phyloP scores from a whole-genome alignment of 2,329 filamentous ascomycete genomes.

The Cytospora paraplurivora region DNA sequence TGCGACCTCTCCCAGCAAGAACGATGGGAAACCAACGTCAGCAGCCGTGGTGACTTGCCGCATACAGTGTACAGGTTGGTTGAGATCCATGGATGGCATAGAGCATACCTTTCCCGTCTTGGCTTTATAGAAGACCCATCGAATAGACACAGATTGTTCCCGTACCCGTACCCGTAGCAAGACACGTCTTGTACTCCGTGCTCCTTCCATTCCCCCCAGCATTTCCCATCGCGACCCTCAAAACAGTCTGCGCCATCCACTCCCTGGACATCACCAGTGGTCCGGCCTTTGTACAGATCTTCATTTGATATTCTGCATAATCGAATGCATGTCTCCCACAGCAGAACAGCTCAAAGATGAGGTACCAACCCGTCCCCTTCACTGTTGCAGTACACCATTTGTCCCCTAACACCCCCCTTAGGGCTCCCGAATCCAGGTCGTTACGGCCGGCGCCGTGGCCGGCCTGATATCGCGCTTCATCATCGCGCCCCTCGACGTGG shows the following conservation, averaged over 20 bases:
- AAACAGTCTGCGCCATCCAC: not conserved
- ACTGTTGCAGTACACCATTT: not conserved
- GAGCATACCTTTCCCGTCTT: not conserved
- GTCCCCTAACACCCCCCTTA: slow-evolving; percentile 33
- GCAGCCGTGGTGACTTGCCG: not conserved
- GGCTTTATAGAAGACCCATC: not conserved
- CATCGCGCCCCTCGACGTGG: slow-evolving; percentile 91
- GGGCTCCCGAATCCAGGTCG: slow-evolving; percentile 60
- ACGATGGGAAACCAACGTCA: not conserved
- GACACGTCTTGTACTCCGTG: not conserved
- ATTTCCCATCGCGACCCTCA: not conserved
- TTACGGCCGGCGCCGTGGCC: slow-evolving; percentile 62
- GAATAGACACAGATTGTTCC: not conserved
- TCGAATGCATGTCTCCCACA: slow-evolving; percentile 48
- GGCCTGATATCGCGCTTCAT: slow-evolving; percentile 92
- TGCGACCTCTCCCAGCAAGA: not conserved
- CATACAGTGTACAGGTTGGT: not conserved
- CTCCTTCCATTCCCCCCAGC: not conserved
- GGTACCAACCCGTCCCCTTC: slow-evolving; percentile 40
- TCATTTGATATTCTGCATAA: not conserved
- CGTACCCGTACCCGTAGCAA: not conserved
- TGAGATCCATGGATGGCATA: too few species aligned
- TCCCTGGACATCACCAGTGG: not conserved
- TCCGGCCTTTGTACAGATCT: not conserved
- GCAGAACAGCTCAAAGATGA: slow-evolving; percentile 60